Base-by-base conservation (phyloP, 2,329 filamentous ascomycete genomes). In the Fusarium heterosporum region DNA sequence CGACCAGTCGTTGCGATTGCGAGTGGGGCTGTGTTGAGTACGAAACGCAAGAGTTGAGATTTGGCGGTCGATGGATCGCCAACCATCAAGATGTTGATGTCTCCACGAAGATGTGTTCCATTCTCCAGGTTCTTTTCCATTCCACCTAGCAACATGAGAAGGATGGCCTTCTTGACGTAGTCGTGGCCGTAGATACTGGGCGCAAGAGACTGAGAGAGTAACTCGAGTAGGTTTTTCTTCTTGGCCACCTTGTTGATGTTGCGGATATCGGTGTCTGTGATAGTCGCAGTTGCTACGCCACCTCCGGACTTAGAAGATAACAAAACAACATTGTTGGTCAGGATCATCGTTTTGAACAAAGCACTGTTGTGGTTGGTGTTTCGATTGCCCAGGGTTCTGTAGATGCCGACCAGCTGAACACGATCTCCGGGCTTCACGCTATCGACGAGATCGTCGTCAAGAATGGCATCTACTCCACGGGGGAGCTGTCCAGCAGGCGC, bases 81-180 rank as follows among this genome's bases (percentile, higher is more conserved):
- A 41, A 99, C 95, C 96, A 99, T 98, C 49, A 99, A 85, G 70
- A 99, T 97, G 78, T 99, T 99, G 81, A 99, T 98, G 75, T 99
- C 96, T 82, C 96, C 96, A 85, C 96, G 91, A 77, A 99, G 81
- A 86, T 99, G 96, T 2, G 96, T 98, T 59, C 96, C 96, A 72
- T 99, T 99, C 66, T 98, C 96, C 56, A 99, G 80, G 74, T 99
- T 99, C 85, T 99, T 99, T 83, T 99, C 96, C 86, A 97, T 93
- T 59, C 96, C 96, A 74, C 96, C 92, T 14, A 99, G 83, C 28
- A 99, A 85, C 92, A 98, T 96, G 47, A 99, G 87, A 30, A 99
- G 81, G 68, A 99, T 97, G 1, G 96, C 96, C 79, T 96, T 97
- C 80, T 99, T 99, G 81, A 99, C 96, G 77, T 97, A 92, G 74